Percentiles rank a stretch among this genome's conserved stretches.
Conservation (phyloP, 306 rosid species). For the Sindora glabra region DNA sequence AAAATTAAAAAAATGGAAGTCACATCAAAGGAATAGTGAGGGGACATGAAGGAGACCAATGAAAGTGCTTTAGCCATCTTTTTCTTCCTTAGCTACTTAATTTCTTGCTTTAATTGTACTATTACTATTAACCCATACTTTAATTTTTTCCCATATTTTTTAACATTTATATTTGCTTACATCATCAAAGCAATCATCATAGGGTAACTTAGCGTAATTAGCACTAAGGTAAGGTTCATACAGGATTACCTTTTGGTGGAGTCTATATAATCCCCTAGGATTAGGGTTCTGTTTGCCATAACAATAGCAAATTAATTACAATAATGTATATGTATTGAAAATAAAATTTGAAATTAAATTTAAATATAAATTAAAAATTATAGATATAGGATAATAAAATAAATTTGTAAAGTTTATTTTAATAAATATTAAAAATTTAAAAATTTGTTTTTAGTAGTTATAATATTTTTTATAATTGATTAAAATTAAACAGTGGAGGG, state of each 20-base stretch:
- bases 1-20: constrained; percentile 9
- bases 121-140: constrained; percentile 40
- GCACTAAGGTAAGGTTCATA: constrained; percentile 32
- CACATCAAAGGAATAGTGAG: constrained; percentile 45
- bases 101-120: constrained; percentile 53
- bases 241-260: constrained; percentile 14
- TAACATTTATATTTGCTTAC: constrained; percentile 31
- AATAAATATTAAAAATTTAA: no score
- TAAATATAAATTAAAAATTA: no score
- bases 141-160: constrained; percentile 2
- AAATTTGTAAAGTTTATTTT: no score
- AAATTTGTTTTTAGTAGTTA: no score
- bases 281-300: constrained; percentile 18
- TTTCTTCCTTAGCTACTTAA: constrained; percentile 38
- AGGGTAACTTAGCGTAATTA: constrained; percentile 27
- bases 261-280: constrained; percentile 21
- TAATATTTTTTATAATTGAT: not conserved
- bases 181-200: constrained; percentile 39
- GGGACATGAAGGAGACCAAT: constrained; percentile 46
- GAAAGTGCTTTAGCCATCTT: constrained; percentile 47
- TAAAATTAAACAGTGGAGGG: constrained; percentile 10
- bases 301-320: constrained; percentile 17
- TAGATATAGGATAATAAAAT: no score
- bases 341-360: constrained; percentile 11
- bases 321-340: no score